These are phyloP conservation scores for Trichothecium sympodiale DNA, from an alignment of 2,329 filamentous ascomycete genomes.

Conservation along the genomic window DNA sequence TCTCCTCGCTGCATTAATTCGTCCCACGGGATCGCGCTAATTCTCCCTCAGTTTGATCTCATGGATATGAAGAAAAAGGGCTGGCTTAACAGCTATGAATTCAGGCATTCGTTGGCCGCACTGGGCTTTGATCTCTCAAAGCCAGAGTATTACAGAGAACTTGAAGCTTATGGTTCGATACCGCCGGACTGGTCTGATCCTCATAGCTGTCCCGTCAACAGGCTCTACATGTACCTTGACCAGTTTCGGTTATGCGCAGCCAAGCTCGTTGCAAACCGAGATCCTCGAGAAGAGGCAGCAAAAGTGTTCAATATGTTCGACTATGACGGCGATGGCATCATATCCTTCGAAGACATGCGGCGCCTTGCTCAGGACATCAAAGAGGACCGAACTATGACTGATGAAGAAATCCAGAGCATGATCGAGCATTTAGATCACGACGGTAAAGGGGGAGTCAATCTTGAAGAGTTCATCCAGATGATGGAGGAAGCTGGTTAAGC, in stretches of 20 bases:
- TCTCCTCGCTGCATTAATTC: not conserved
- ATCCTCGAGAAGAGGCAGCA: slow-evolving; percentile 83
- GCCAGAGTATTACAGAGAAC: slow-evolving; percentile 67
- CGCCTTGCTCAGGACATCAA: slow-evolving; percentile 84
- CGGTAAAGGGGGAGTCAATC: slow-evolving; percentile 69
- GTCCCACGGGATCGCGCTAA: slow-evolving; percentile 8
- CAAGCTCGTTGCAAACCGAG: slow-evolving; percentile 66
- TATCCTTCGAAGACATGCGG: slow-evolving; percentile 78
- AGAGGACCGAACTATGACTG: slow-evolving; percentile 67
- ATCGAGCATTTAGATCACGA: slow-evolving; percentile 97
- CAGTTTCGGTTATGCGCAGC: slow-evolving; percentile 62
- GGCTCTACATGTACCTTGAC: slow-evolving; percentile 38
- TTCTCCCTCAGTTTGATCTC: slow-evolving; percentile 60
- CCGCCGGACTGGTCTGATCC: slow-evolving; percentile 44
- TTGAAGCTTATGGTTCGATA: slow-evolving; percentile 70
- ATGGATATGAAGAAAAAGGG: slow-evolving; percentile 96
- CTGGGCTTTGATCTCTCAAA: slow-evolving; percentile 89
- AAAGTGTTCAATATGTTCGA: slow-evolving; percentile 92
- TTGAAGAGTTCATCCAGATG: slow-evolving; percentile 59
- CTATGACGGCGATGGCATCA: slow-evolving; percentile 80
- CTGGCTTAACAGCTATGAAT: slow-evolving; percentile 94
- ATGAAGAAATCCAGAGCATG: slow-evolving; percentile 90
- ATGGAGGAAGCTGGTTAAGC: slow-evolving; percentile 32
- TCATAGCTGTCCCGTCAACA: slow-evolving; percentile 30
- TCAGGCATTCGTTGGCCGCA: slow-evolving; percentile 91